Conservation (phyloP, 1,139 yeast genomes). For the Candida dubliniensis region DNA sequence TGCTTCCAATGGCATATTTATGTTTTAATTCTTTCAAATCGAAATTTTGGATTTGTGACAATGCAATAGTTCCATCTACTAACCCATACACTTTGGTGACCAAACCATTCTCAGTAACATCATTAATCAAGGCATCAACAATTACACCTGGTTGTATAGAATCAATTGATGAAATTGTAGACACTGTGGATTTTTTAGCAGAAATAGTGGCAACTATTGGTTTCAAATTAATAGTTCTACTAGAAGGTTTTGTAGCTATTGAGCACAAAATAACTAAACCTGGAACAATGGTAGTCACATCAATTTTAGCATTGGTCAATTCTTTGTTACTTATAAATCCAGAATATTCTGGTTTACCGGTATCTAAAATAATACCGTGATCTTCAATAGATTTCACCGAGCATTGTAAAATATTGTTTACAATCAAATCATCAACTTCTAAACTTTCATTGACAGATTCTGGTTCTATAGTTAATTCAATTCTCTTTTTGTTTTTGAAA, state of each 20-base stretch:
- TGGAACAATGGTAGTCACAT: constrained; percentile 18
- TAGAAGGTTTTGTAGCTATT: constrained; percentile 43
- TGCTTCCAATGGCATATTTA: constrained; percentile 65
- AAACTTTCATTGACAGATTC: constrained; percentile 61
- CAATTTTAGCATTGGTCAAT: constrained; percentile 27
- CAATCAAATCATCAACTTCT: constrained; percentile 61
- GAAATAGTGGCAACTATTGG: constrained; percentile 28
- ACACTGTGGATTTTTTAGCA: constrained; percentile 45
- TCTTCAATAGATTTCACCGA: constrained; percentile 82
- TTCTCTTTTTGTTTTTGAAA: constrained; percentile 58
- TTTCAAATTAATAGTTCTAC: constrained; percentile 64
- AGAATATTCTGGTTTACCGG: constrained; percentile 55
- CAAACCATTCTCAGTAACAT: constrained; percentile 62
- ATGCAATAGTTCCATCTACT: constrained; percentile 68
- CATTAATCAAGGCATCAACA: constrained; percentile 71
- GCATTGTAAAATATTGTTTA: constrained; percentile 71
- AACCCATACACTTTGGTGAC: constrained; percentile 69
- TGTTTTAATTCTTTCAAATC: constrained; percentile 53
- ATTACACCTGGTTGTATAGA: constrained; percentile 82
- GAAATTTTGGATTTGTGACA: constrained; percentile 61
- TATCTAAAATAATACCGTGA: constrained; percentile 78
- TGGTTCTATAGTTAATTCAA: constrained; percentile 78
- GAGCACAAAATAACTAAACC: constrained; percentile 55
- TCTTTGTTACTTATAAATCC: constrained; percentile 84
- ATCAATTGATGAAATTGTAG: constrained; percentile 68